These are phyloP conservation scores for Adansonia digitata DNA, from an alignment of 345 rosid genomes.

Conservation along the genomic window DNA sequence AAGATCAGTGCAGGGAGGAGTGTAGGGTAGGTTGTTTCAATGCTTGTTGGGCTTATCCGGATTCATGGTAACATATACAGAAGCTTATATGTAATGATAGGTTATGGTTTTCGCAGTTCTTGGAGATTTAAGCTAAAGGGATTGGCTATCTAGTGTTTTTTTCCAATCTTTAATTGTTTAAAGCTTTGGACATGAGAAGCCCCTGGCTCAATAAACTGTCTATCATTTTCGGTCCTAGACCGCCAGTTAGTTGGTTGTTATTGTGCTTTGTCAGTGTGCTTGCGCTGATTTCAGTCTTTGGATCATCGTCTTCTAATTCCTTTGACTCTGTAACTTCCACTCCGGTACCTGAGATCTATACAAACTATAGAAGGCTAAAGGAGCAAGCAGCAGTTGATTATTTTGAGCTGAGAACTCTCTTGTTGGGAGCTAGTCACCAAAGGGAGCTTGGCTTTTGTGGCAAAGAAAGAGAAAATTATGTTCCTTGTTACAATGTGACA, in stretches of 20 bases:
- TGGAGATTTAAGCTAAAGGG: constrained; percentile 25
- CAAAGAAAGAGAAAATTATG: constrained; percentile 82
- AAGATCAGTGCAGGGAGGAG: constrained; percentile 14
- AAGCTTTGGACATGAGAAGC: constrained; percentile 81
- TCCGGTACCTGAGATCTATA: constrained; percentile 49
- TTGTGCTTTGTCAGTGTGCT: constrained; percentile 59
- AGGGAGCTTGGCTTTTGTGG: constrained; percentile 72
- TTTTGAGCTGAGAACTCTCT: constrained; percentile 65
- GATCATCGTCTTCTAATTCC: constrained; percentile 54
- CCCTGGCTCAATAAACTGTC: constrained; percentile 60
- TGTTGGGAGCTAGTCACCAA: constrained; percentile 43
- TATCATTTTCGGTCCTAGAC: constrained; percentile 63
- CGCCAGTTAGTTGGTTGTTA: constrained; percentile 56
- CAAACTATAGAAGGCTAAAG: constrained; percentile 77
- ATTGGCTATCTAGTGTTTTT: constrained; percentile 24
- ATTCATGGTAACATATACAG: constrained; percentile 27
- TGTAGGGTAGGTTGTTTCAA: constrained; percentile 21
- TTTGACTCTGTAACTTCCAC: constrained; percentile 45
- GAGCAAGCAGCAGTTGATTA: constrained; percentile 89
- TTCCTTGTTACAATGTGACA: constrained; percentile 85
- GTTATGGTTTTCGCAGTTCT: constrained; percentile 30
- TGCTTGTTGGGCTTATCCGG: constrained; percentile 28
- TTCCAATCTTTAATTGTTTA: constrained; percentile 18
- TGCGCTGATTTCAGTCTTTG: constrained; percentile 59
- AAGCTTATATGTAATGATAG: constrained; percentile 32